Evolutionary conservation across 495 filamentous ascomycete genomes (phyloP).

Genomic region (Venustampulla echinocandica): DNA sequence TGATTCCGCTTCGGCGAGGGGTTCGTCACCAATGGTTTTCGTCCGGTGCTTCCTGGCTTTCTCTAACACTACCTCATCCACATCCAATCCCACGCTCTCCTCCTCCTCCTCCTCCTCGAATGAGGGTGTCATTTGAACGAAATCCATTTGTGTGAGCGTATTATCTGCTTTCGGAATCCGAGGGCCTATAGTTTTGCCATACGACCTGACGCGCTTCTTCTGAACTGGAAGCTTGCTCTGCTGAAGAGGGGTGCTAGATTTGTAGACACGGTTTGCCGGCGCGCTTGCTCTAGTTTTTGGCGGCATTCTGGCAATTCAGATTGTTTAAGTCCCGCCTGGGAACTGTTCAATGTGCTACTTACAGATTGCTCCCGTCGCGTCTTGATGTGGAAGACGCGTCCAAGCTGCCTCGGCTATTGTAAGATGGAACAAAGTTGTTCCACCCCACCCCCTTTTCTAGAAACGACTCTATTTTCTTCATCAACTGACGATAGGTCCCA

Average conservation of each 20-base stretch:
- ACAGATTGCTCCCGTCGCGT: background rate
- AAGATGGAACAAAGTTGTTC: too few species aligned
- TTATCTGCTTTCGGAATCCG: conserved; percentile 27
- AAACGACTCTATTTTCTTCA: too few species aligned
- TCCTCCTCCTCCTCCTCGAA: conserved; percentile 15
- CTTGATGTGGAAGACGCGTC: background rate
- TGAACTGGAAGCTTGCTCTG: conserved; percentile 33
- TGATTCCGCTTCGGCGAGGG: background rate
- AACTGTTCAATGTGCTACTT: background rate
- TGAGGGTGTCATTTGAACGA: conserved; percentile 10
- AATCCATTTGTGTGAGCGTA: conserved; percentile 44
- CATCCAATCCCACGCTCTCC: conserved; percentile 4
- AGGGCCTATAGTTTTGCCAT: conserved; percentile 25
- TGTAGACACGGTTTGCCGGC: conserved; percentile 26
- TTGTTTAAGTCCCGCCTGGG: background rate
- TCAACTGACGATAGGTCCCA: too few species aligned
- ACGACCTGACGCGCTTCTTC: conserved; percentile 29
- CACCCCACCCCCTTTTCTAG: too few species aligned
- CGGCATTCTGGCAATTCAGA: conserved; percentile 5
- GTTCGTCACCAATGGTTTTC: conserved; percentile 5
- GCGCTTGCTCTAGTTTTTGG: conserved; percentile 13
- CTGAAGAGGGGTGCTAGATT: conserved; percentile 28
- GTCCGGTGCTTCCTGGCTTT: conserved; percentile 8
- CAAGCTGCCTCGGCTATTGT: too few species aligned
- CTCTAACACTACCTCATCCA: too few species aligned